Evolutionary conservation across 2,329 filamentous ascomycete species (phyloP).

Genomic region (Ophiostoma novo-ulmi): DNA sequence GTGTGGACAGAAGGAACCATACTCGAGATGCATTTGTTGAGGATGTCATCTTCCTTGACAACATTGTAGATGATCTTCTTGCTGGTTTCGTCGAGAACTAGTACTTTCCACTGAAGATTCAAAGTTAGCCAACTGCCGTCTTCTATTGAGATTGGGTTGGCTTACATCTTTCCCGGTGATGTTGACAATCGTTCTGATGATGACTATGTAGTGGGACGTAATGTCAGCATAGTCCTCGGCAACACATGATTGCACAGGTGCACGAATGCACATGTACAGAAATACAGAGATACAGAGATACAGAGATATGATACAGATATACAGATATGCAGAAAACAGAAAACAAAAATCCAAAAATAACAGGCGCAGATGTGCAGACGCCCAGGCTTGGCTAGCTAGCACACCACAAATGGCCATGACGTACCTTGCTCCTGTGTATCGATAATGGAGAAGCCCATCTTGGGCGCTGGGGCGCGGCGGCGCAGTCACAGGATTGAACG

Average conservation of each 20-base stretch:
- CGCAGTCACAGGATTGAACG: background rate
- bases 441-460: constrained; percentile 79
- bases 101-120: constrained; percentile 80
- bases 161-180: constrained; percentile 78
- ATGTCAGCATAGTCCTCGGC: background rate
- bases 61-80: constrained; percentile 85
- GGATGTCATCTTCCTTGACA: constrained; percentile 90
- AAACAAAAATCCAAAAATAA: too few relatives aligned
- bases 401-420: background rate
- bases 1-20: constrained; percentile 34
- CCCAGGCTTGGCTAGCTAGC: background rate
- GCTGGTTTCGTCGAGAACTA: constrained; percentile 80
- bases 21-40: constrained; percentile 96
- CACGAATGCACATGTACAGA: too few relatives aligned
- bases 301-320: background rate
- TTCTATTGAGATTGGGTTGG: background rate
- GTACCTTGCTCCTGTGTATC: constrained; percentile 76
- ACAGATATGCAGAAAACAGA: background rate
- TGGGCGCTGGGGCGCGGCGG: constrained; percentile 34
- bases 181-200: constrained; percentile 67
- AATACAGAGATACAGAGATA: background rate
- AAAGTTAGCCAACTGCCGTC: constrained; percentile 2
- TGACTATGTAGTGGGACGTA: constrained; percentile 46
- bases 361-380: background rate
- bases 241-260: background rate